Base-by-base conservation (phyloP, 176 grass and related monocot genomes). In the Eleusine indica region DNA sequence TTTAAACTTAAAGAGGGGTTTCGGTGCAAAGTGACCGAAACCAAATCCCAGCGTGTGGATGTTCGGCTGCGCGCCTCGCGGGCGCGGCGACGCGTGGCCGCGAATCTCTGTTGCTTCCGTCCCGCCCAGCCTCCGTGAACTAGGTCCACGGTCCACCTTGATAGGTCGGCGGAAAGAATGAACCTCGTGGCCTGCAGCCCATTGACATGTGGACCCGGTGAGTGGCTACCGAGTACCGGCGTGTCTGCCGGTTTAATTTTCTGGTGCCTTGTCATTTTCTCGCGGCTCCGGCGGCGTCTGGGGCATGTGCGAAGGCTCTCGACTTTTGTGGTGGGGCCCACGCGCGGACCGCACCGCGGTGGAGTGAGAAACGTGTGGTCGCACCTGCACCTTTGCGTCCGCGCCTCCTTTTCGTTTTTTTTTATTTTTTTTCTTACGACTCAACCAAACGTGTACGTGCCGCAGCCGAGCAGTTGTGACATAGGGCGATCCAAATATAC, bases 81-180 rank as follows among this genome's bases (percentile, higher is more conserved):
- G 43, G 1, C 8, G 71, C 71, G 71, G 71, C 29, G 71, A 53
- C 71, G 71, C 71, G 71, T 74, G 71, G 71, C 48, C 72, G 72
- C 72, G 8, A 74, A 74, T 74, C 48, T 52, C 35, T 38, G 32
- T 47, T 47, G 44, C 44, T 21, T 15, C 42, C 69, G 68, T 35
- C 68, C 18, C 16, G 53, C 53, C 67, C 9, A 19, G 3, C 18
- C 44, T 47, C 3, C 67, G 7, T 40, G 37, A 0, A 11, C 66
- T 7, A 8, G 32, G 3, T 35, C 7, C 68, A 21, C 18, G 32
- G 32, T 35, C 32, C 40, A 3, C 15, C 13, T 15, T 4, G 49
- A 3, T 52, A 14, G 49, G 0, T 11, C 51, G 51, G 54, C 54
- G 54, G 19, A n/a, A n/a, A n/a, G 18, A 58, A 58, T 21, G 54